A percentile compares a stretch with the other conserved stretches of the same genome.
These are phyloP conservation scores for Cyclotella cryptica DNA, from an alignment of 108 stramenopile genomes.

Conservation along the genomic window DNA sequence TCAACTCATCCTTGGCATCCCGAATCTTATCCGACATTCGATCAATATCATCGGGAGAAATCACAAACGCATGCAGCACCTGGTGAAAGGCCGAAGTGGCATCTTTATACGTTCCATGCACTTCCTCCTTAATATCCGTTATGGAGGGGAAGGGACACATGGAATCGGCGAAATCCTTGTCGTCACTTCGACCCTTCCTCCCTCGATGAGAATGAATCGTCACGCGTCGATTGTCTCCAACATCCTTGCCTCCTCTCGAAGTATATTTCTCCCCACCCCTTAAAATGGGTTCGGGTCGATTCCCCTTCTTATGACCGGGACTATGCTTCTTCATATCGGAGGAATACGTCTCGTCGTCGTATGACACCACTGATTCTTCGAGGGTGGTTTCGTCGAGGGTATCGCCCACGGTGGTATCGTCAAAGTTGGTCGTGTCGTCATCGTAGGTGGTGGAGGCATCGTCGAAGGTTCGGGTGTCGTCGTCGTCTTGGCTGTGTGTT, in stretches of 20 bases:
- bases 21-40: slow-evolving; percentile 39
- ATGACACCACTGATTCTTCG: slow-evolving; percentile 22
- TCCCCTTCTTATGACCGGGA: slow-evolving; percentile 42
- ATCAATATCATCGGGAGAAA: slow-evolving; percentile 46
- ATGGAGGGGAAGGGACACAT: slow-evolving; percentile 34
- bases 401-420: slow-evolving; percentile 26
- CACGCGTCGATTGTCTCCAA: slow-evolving; percentile 26
- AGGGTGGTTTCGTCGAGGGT: slow-evolving; percentile 23
- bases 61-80: slow-evolving; percentile 41
- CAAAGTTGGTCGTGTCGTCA: slow-evolving; percentile 28
- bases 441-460: slow-evolving; percentile 30
- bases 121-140: slow-evolving; percentile 25
- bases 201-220: slow-evolving; percentile 50
- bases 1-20: slow-evolving; percentile 36
- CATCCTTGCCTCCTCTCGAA: background rate
- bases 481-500: slow-evolving; percentile 29
- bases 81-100: slow-evolving; percentile 31
- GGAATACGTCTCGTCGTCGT: slow-evolving; percentile 35
- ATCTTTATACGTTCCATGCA: slow-evolving; percentile 38
- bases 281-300: slow-evolving; percentile 43
- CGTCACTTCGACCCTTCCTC: slow-evolving; percentile 24
- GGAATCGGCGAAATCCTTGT: slow-evolving; percentile 13
- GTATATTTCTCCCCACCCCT: background rate
- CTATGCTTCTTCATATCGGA: slow-evolving; percentile 20
- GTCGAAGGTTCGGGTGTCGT: slow-evolving; percentile 31